A percentile compares a stretch with the other conserved stretches of the same genome.
phyloP scores from a whole-genome alignment of 2,329 filamentous ascomycete species.

The Colletotrichum sp. region DNA sequence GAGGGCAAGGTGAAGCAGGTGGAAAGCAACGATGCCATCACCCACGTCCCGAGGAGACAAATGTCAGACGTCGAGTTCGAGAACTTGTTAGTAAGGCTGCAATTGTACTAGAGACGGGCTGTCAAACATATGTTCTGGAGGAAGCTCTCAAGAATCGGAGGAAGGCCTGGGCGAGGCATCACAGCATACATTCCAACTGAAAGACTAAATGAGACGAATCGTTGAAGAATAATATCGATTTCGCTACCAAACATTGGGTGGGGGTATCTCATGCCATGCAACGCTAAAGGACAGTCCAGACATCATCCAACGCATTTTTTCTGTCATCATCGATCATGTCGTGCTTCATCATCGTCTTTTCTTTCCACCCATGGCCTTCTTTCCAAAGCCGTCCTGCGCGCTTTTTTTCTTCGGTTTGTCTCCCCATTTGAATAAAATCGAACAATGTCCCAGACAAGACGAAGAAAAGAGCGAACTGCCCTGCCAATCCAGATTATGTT shows the following conservation, averaged over 20 bases:
- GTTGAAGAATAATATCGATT: neutral
- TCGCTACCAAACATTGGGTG: slow-evolving; percentile 14
- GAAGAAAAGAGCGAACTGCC: neutral
- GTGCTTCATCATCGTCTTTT: neutral
- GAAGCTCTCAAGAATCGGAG: neutral
- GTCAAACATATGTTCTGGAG: neutral
- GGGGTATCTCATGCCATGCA: slow-evolving; percentile 20
- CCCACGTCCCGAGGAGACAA: neutral
- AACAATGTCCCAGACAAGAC: neutral
- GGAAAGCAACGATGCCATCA: neutral
- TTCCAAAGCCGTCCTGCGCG: neutral
- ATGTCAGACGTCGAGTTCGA: neutral
- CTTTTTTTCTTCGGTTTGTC: neutral
- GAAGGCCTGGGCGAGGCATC: neutral
- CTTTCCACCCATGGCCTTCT: neutral
- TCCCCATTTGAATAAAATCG: neutral
- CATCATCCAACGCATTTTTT: slow-evolving; percentile 10
- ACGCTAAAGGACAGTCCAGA: slow-evolving; percentile 18
- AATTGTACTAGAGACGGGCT: neutral
- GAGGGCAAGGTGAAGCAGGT: neutral
- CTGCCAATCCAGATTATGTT: slow-evolving; percentile 14
- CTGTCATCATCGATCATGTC: slow-evolving; percentile 4
- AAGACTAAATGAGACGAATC: neutral
- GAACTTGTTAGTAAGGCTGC: neutral
- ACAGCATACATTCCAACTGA: neutral